A percentile compares a stretch with the other conserved stretches of the same genome.
Conservation (phyloP, 345 rosid genomes). For the Melaleuca alternifolia region DNA sequence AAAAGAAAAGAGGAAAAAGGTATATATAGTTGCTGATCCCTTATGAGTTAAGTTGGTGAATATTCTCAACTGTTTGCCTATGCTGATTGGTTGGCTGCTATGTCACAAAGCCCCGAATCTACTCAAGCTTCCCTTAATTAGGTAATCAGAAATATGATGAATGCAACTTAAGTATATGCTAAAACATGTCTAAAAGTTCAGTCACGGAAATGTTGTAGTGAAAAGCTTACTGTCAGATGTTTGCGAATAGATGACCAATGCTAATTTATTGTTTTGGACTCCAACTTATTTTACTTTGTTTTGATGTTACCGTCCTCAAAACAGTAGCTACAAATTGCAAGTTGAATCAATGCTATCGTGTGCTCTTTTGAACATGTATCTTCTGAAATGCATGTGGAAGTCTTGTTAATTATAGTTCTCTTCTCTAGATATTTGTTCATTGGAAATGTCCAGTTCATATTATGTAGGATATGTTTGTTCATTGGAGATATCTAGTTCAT, state of each 20-base stretch:
- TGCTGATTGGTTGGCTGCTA: not conserved
- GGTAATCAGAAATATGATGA: not conserved
- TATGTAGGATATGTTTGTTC: not conserved
- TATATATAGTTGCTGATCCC: not conserved
- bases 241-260: not conserved
- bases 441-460: not conserved
- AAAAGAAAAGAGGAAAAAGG: not conserved
- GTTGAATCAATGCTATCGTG: not conserved
- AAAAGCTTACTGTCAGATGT: not conserved
- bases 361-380: not conserved
- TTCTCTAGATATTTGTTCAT: not conserved
- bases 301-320: not conserved
- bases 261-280: not conserved
- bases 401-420: not conserved
- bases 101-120: not conserved
- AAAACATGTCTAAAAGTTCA: not conserved
- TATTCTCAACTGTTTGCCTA: not conserved
- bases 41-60: not conserved
- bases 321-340: not conserved
- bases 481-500: not conserved
- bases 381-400: not conserved
- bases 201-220: not conserved
- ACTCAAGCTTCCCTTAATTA: not conserved
- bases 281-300: not conserved
- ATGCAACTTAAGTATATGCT: not conserved